These are phyloP conservation scores for Clonostachys byssicola DNA, from an alignment of 2,329 filamentous ascomycete species.

Conservation along the genomic window DNA sequence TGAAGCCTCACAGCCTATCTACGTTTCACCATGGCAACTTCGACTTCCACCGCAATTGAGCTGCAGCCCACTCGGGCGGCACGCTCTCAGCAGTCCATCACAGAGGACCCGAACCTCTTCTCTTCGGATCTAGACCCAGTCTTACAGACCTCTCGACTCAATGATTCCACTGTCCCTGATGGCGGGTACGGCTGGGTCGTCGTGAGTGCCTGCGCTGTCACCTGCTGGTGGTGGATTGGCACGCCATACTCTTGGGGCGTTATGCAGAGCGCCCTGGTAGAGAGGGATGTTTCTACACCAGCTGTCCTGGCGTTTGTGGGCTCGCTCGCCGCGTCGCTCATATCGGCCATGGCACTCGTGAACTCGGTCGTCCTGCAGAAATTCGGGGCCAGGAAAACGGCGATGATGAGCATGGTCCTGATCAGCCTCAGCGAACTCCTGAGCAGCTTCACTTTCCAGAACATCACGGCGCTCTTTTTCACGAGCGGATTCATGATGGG, in stretches of 20 bases:
- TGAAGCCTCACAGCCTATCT: too few species aligned
- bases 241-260: constrained; percentile 57
- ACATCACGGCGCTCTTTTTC: constrained; percentile 25
- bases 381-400: constrained; percentile 41
- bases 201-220: constrained; percentile 40
- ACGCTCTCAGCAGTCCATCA: too few species aligned
- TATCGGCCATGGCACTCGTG: constrained; percentile 45
- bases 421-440: constrained; percentile 44
- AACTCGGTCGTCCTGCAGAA: constrained; percentile 44
- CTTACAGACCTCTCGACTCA: constrained; percentile 35
- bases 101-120: too few species aligned
- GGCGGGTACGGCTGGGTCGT: constrained; percentile 55
- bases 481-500: constrained; percentile 24
- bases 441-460: constrained; percentile 28
- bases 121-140: constrained; percentile 8
- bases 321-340: constrained; percentile 42
- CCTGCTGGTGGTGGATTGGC: constrained; percentile 54
- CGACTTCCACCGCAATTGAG: too few species aligned
- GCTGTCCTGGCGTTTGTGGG: constrained; percentile 57
- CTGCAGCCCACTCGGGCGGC: too few species aligned
- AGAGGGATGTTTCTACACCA: constrained; percentile 38
- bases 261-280: constrained; percentile 51
- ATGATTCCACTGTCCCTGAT: constrained; percentile 42
- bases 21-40: too few species aligned
- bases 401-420: constrained; percentile 41